Percentiles rank a stretch among this genome's conserved stretches.
phyloP scores from a whole-genome alignment of 495 filamentous ascomycete genomes.

The Penicillium macrosclerotiorum region DNA sequence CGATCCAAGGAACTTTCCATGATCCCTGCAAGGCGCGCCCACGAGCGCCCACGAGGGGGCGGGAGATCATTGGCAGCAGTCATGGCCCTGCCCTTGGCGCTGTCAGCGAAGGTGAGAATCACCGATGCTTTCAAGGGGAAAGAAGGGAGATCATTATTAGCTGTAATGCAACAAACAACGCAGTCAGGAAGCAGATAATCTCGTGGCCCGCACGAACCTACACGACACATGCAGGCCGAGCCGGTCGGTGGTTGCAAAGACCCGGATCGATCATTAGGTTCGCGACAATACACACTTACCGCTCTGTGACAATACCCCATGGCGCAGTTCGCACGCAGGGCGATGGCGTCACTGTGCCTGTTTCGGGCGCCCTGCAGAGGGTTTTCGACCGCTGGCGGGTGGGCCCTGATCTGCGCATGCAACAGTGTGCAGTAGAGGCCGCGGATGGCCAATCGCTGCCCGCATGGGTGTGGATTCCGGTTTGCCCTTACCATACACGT shows the following conservation, averaged over 20 bases:
- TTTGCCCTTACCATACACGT: slow-evolving; percentile 13
- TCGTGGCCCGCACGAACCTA: too few relatives aligned
- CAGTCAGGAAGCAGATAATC: too few relatives aligned
- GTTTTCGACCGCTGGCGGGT: slow-evolving; percentile 18
- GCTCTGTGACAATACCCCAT: slow-evolving; percentile 16
- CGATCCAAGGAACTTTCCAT: slow-evolving; percentile 20
- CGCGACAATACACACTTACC: slow-evolving; percentile 2
- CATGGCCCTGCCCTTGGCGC: slow-evolving; percentile 1
- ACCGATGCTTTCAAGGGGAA: too few relatives aligned
- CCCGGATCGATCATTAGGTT: too few relatives aligned
- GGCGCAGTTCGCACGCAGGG: slow-evolving; percentile 14
- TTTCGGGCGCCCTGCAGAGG: slow-evolving; percentile 29
- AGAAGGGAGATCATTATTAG: too few relatives aligned
- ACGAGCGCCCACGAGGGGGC: not conserved
- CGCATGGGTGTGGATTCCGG: slow-evolving; percentile 10
- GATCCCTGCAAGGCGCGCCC: slow-evolving; percentile 20
- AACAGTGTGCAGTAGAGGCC: slow-evolving; percentile 7
- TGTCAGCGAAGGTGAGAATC: not conserved
- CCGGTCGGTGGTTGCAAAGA: not conserved
- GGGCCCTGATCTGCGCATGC: slow-evolving; percentile 28
- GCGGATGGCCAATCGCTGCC: slow-evolving; percentile 7
- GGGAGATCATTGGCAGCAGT: slow-evolving; percentile 1
- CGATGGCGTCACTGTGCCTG: slow-evolving; percentile 30
- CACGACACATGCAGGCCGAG: too few relatives aligned
- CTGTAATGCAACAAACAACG: too few relatives aligned